These are phyloP conservation scores for Grammothele lineata DNA, from an alignment of 768 basidiomycete species.

Conservation along the genomic window DNA sequence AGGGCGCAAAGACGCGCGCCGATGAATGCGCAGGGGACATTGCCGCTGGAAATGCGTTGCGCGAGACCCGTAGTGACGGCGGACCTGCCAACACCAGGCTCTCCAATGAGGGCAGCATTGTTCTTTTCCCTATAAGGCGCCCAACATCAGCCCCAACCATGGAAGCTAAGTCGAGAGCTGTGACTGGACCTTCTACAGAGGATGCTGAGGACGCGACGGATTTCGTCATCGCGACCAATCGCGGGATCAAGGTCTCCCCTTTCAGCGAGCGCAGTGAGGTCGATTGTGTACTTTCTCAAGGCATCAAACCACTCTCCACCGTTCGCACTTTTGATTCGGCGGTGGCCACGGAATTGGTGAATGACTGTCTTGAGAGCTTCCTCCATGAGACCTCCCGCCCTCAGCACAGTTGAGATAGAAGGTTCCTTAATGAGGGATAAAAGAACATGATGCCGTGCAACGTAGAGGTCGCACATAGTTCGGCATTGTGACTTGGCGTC, in stretches of 20 bases:
- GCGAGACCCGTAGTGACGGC: slow-evolving; percentile 94
- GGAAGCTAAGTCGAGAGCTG: background rate
- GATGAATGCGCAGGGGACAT: slow-evolving; percentile 76
- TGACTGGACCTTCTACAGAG: slow-evolving; percentile 62
- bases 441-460: slow-evolving; percentile 90
- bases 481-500: slow-evolving; percentile 77
- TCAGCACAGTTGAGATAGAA: slow-evolving; percentile 62
- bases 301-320: slow-evolving; percentile 95
- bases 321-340: slow-evolving; percentile 77
- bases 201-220: slow-evolving; percentile 79
- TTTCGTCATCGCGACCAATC: slow-evolving; percentile 90
- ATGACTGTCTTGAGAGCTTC: slow-evolving; percentile 71
- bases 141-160: slow-evolving; percentile 10
- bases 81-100: slow-evolving; percentile 94
- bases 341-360: slow-evolving; percentile 76
- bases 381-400: slow-evolving; percentile 71
- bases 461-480: slow-evolving; percentile 84
- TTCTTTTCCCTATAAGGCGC: slow-evolving; percentile 80
- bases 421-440: slow-evolving; percentile 79
- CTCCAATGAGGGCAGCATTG: slow-evolving; percentile 93
- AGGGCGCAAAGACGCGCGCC: slow-evolving; percentile 77
- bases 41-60: slow-evolving; percentile 90
- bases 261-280: slow-evolving; percentile 82
- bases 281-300: slow-evolving; percentile 81
- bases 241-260: slow-evolving; percentile 96